Conservation (phyloP, 805 yeast species). For the Clavispora fructus region DNA sequence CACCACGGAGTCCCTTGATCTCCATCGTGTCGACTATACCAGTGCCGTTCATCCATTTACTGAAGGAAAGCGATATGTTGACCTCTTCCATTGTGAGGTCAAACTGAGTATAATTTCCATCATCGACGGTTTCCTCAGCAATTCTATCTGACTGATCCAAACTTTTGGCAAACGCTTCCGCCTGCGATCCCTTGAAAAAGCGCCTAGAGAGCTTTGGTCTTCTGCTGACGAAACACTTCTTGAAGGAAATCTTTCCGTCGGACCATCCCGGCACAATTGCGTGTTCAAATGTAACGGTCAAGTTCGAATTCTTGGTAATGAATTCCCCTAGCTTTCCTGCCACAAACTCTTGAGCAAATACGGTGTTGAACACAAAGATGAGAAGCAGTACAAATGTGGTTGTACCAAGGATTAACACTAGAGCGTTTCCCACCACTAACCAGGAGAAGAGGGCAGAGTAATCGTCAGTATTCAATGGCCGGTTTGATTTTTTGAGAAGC, state of each 20-base stretch:
- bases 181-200: constrained; percentile 69
- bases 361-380: constrained; percentile 72
- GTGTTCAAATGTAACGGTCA: constrained; percentile 82
- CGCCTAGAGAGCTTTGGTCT: constrained; percentile 59
- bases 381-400: constrained; percentile 86
- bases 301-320: constrained; percentile 75
- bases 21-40: constrained; percentile 79
- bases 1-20: constrained; percentile 83
- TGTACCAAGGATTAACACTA: constrained; percentile 78
- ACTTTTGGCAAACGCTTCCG: constrained; percentile 62
- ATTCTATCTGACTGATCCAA: constrained; percentile 11
- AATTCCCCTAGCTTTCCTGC: constrained; percentile 78
- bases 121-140: constrained; percentile 47
- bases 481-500: constrained; percentile 65
- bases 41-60: constrained; percentile 83
- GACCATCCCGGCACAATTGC: constrained; percentile 95
- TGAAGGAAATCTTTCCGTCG: constrained; percentile 77
- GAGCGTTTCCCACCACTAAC: constrained; percentile 82
- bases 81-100: constrained; percentile 87
- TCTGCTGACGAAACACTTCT: constrained; percentile 78
- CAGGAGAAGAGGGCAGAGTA: constrained; percentile 86
- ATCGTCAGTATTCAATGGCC: constrained; percentile 92
- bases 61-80: constrained; percentile 70
- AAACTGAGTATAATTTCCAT: constrained; percentile 94
- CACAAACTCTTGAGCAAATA: constrained; percentile 82